Conservation (phyloP, 78 protist species). For the slime mould (Dictyostelium discoideum) region DNA sequence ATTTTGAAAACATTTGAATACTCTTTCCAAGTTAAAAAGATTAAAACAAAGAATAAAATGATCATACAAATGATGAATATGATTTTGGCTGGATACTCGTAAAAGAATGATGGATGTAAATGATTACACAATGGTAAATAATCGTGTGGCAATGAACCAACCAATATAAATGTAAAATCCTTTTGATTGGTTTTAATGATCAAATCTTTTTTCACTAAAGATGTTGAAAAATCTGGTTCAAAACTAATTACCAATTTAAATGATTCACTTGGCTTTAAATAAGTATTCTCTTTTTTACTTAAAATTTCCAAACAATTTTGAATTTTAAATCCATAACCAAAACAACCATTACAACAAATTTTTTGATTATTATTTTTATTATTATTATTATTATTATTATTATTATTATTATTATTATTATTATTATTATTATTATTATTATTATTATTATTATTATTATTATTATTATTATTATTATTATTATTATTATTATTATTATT, state of each 20-base stretch:
- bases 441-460: background rate
- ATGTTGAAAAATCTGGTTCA: constrained; percentile 71
- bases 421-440: background rate
- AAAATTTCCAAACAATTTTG: constrained; percentile 34
- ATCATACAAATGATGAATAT: constrained; percentile 62
- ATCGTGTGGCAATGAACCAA: constrained; percentile 65
- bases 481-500: background rate
- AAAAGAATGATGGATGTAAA: constrained; percentile 64
- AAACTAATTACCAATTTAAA: background rate
- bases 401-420: no score
- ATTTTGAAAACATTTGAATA: constrained; percentile 35
- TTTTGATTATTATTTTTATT: background rate
- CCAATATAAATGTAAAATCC: constrained; percentile 16
- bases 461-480: background rate
- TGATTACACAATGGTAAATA: constrained; percentile 67
- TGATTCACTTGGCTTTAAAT: constrained; percentile 21
- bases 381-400: no score
- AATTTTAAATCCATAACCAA: constrained; percentile 56
- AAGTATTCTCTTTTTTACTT: background rate
- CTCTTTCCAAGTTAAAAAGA: constrained; percentile 38
- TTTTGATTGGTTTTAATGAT: constrained; percentile 41
- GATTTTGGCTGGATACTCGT: constrained; percentile 71
- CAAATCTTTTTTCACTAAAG: constrained; percentile 35
- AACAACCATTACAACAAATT: background rate
- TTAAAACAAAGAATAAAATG: constrained; percentile 46